Evolutionary conservation across 345 rosid genomes (phyloP).

Genomic region (Angophora floribunda): DNA sequence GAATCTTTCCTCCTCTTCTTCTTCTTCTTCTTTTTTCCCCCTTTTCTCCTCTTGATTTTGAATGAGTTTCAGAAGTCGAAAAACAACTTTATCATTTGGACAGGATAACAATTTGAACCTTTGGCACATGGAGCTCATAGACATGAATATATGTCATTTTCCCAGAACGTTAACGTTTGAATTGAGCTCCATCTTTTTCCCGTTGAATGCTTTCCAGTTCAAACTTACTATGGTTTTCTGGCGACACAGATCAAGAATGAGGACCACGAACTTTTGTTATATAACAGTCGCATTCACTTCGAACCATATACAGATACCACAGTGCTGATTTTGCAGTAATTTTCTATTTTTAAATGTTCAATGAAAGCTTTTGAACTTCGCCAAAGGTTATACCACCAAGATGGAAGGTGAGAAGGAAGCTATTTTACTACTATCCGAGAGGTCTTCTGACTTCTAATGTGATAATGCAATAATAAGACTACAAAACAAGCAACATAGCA

Average conservation of each 20-base stretch:
- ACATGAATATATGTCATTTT: not conserved
- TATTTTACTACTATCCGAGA: not conserved
- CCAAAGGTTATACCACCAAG: not conserved
- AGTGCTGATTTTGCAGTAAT: not conserved
- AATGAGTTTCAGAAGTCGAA: not conserved
- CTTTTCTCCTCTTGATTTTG: not conserved
- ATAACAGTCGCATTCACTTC: not conserved
- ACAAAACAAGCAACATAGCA: not conserved
- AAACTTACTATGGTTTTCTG: not conserved
- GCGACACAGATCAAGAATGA: not conserved
- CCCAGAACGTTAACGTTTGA: not conserved
- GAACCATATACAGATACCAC: not conserved
- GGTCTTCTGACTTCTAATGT: not conserved
- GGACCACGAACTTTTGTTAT: not conserved
- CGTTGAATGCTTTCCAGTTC: not conserved
- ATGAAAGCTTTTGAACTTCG: not conserved
- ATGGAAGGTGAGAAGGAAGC: not conserved
- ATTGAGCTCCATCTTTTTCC: not conserved
- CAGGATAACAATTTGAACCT: not conserved
- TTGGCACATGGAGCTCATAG: not conserved
- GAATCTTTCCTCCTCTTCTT: not conserved
- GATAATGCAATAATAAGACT: not conserved
- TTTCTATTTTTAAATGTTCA: not conserved
- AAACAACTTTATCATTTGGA: not conserved
- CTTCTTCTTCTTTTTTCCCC: too few relatives aligned